Base-by-base conservation (phyloP, 441 rosid genomes). In the Erysimum cheiri region DNA sequence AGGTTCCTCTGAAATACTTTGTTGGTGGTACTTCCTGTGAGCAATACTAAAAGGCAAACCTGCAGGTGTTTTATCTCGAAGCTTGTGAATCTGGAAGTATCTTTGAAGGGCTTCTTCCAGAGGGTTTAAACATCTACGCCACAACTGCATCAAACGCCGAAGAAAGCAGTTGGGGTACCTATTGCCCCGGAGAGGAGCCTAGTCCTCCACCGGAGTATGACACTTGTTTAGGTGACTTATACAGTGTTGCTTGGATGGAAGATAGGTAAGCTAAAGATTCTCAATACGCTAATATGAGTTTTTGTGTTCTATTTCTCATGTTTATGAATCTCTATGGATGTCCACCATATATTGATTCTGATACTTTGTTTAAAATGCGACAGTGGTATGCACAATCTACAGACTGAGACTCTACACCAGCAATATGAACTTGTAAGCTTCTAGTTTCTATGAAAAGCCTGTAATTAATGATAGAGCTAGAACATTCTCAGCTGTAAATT, bases 41-140 rank as follows among this genome's bases (percentile, higher is more conserved):
- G 64, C 41, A 26, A 58, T 47, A 40, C 26, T 19, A 15, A 64
- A 47, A 58, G 7, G 19, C 4, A 53, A 79, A 77, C 63, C 32
- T 83, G 67, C 71, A 93, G 98, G 91, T 91, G 49, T 93, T 93
- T 80, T 93, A 93, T 80, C 94, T 93, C 2, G 99, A 95, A 84
- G 97, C 99, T 64, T 95, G 99, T 76, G 99, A 95, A 71, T 85
- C 96, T 41, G 98, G 99, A 74, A 95, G 99, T 82, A 88, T 95
- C 67, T 91, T 95, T 57, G 91, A 90, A 82, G 99, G 98, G 74
- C 82, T 95, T 81, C 98, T 95, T 73, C 87, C 92, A 10, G 79
- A 85, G 69, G 92, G 84, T 72, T 77, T 95, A 69, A 91, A 92
- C 80, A 90, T 92, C 71, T 92, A 85, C 77, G 97, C 96, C 48